These are phyloP conservation scores for Gastrolobium bilobum DNA, from an alignment of 306 rosid species.

Conservation along the genomic window DNA sequence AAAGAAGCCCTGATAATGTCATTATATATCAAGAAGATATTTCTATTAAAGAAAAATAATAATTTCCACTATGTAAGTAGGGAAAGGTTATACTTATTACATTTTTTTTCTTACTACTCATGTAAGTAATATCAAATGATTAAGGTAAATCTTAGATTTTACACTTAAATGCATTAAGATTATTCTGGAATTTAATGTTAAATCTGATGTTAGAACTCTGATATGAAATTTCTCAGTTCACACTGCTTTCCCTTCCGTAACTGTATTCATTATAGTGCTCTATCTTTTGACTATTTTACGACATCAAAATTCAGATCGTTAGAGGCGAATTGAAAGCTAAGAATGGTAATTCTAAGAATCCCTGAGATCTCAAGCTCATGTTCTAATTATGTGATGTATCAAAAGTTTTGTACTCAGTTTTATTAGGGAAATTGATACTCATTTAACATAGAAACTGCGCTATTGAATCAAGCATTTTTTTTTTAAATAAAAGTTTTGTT, in stretches of 20 bases:
- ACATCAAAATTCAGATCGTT: background rate
- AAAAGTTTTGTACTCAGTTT: background rate
- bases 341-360: too few relatives aligned
- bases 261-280: background rate
- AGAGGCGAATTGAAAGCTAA: too few relatives aligned
- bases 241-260: background rate
- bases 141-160: background rate
- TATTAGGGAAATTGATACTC: background rate
- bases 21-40: background rate
- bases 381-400: background rate
- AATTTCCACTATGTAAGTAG: too few relatives aligned
- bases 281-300: background rate
- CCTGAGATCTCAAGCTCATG: background rate
- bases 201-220: background rate
- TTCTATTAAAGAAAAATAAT: background rate
- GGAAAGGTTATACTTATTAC: too few relatives aligned
- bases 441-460: too few relatives aligned
- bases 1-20: background rate
- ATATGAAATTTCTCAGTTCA: background rate
- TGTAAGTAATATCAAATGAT: background rate
- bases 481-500: too few relatives aligned
- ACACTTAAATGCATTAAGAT: background rate
- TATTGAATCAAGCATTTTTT: too few relatives aligned
- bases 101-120: too few relatives aligned
- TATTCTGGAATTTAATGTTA: conserved; percentile 4